Evolutionary conservation across 2,329 filamentous ascomycete genomes (phyloP), one percentile per base, ranked within the genome.

Genomic region (Plectosphaerella cucumerina): DNA sequence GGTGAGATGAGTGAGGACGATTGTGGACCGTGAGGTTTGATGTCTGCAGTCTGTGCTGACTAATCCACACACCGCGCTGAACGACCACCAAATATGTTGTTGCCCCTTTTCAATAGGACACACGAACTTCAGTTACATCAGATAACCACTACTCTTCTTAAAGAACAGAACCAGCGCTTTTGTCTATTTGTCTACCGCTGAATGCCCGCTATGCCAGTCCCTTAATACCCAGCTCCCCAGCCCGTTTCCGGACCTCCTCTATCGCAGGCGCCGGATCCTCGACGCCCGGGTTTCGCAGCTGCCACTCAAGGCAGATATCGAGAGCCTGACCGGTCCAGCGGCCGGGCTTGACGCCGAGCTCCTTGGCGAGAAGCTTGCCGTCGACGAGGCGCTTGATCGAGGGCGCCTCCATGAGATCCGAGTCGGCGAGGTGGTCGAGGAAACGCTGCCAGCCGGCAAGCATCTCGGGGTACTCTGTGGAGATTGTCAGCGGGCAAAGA

Each of bases 261-360:
- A 90, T 70, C 1, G 79, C 85, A 3, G 73, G 79, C 6, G 70
- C 60, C 6, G 75, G 68, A 54, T 92, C 86, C 4, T 77, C 81
- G 51, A 73, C 74, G 4, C 76, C 76, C 0, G 91, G 90, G 62
- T 97, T 84, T 35, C 89, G 80, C 48, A 97, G 78, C 68, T 97
- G 94, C 91, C 92, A 97, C 54, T 85, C 84, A 68, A 95, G 81
- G 54, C 90, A 88, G 4, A 91, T 74, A 31, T 95, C 87, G 44
- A 96, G 71, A 4, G 91, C 91, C 44, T 78, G 77, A 49, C 83
- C 83, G 78, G 95, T 87, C 93, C 93, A 97, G n/a, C 76, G 84
- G 1, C 90, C 90, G 0, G 89, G 86, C 56, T 83, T 84, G n/a
- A 79, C 71, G 0, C 78, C 82, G 4, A 97, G 74, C 4, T 81